Evolutionary conservation across 805 yeast species (phyloP).

Genomic region (Kazachstania bromeliacearum): DNA sequence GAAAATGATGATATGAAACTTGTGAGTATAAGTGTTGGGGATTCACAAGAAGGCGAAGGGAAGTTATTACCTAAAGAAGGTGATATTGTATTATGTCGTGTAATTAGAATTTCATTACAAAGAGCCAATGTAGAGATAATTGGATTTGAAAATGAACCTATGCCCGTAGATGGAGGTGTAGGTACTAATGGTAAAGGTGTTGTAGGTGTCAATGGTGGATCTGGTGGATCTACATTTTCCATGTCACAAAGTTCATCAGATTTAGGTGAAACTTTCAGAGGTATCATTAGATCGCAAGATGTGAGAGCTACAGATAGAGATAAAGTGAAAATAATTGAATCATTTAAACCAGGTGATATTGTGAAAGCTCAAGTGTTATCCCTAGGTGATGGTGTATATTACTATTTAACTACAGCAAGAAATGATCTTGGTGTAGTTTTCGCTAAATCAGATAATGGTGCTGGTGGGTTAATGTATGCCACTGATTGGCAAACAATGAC

Average conservation of each 20-base stretch:
- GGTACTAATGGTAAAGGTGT: constrained; percentile 46
- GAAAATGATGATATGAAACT: constrained; percentile 6
- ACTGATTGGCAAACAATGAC: constrained; percentile 95
- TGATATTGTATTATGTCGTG: constrained; percentile 70
- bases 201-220: constrained; percentile 43
- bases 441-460: constrained; percentile 57
- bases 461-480: constrained; percentile 76
- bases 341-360: constrained; percentile 87
- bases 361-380: constrained; percentile 74
- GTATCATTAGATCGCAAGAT: constrained; percentile 78
- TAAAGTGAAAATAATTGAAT: constrained; percentile 63
- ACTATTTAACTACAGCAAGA: constrained; percentile 79
- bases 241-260: constrained; percentile 48
- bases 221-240: constrained; percentile 39
- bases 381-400: constrained; percentile 88
- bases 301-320: constrained; percentile 88
- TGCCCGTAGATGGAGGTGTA: constrained; percentile 52
- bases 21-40: constrained; percentile 6
- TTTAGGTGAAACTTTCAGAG: constrained; percentile 82
- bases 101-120: constrained; percentile 52
- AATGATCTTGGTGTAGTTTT: constrained; percentile 91
- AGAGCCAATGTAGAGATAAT: constrained; percentile 75
- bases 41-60: neutral
- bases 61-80: constrained; percentile 56
- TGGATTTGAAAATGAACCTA: constrained; percentile 53